A percentile compares a stretch with the other conserved stretches of the same genome.
Evolutionary conservation across 139 green algal species (phyloP).

Genomic region (Micromonas pusilla): DNA sequence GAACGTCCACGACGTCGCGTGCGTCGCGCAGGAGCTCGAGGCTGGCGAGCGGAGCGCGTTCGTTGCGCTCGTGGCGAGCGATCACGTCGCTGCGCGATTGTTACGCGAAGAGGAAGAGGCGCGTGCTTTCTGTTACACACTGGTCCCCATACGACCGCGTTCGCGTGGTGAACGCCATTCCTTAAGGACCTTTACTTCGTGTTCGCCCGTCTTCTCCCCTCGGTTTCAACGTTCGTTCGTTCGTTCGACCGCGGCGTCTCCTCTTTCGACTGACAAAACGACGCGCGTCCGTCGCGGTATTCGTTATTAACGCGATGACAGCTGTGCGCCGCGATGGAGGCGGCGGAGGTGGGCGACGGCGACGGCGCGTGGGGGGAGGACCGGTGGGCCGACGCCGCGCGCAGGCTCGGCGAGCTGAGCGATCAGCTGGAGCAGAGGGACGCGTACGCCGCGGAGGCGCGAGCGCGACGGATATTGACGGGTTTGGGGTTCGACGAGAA

Average conservation of each 20-base stretch:
- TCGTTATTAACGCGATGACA: too few relatives aligned
- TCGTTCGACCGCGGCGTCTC: too few relatives aligned
- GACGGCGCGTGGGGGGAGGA: not conserved
- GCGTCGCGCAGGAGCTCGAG: not conserved
- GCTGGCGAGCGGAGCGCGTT: not conserved
- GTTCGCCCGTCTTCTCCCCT: too few relatives aligned
- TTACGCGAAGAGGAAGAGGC: not conserved
- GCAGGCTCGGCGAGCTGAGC: not conserved
- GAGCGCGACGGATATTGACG: slow-evolving; percentile 30
- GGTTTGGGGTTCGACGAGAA: slow-evolving; percentile 17
- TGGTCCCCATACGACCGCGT: too few relatives aligned
- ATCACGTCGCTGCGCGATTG: not conserved
- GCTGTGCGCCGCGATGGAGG: not conserved
- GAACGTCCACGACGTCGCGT: not conserved
- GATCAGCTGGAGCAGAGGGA: not conserved
- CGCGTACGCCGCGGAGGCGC: not conserved
- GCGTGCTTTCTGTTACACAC: too few relatives aligned
- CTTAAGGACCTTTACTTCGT: too few relatives aligned
- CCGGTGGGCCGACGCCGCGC: not conserved
- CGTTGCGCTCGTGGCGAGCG: not conserved
- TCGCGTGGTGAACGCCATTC: too few relatives aligned
- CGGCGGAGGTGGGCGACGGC: not conserved
- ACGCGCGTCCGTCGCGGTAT: too few relatives aligned
- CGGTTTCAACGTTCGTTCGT: too few relatives aligned
- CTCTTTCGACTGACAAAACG: too few relatives aligned